phyloP scores from a whole-genome alignment of 768 basidiomycete species.

The Baorangia bicolor region DNA sequence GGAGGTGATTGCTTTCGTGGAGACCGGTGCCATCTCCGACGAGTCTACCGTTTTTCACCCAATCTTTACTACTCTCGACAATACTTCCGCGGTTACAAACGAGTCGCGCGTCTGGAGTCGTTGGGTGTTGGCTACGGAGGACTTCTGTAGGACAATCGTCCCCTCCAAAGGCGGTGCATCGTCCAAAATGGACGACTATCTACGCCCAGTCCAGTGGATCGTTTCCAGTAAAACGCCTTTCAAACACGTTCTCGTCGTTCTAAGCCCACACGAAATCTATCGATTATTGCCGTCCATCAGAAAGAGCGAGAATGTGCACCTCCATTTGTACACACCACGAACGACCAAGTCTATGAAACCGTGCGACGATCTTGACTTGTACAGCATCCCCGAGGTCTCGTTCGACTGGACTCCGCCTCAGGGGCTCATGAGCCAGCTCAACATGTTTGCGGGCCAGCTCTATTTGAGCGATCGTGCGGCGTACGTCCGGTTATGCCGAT shows the following conservation, averaged over 20 bases:
- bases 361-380: conserved; percentile 34
- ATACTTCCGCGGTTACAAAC: conserved; percentile 7
- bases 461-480: conserved; percentile 35
- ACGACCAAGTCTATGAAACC: conserved; percentile 33
- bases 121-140: conserved; percentile 12
- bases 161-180: not conserved
- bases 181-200: conserved; percentile 30
- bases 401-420: conserved; percentile 11
- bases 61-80: conserved; percentile 10
- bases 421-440: conserved; percentile 34
- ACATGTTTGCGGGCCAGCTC: conserved; percentile 46
- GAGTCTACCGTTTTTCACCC: conserved; percentile 18
- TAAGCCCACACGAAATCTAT: conserved; percentile 44
- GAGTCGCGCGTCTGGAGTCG: conserved; percentile 23
- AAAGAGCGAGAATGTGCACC: conserved; percentile 30
- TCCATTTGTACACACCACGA: conserved; percentile 44
- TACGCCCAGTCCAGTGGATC: conserved; percentile 46
- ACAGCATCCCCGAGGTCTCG: conserved; percentile 23
- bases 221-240: conserved; percentile 34
- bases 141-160: conserved; percentile 12
- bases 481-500: conserved; percentile 36
- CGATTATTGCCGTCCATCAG: conserved; percentile 38
- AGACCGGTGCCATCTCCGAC: conserved; percentile 23
- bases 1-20: conserved; percentile 8
- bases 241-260: conserved; percentile 31